These are phyloP conservation scores for Vitis labrusca DNA, from an alignment of 164 flowering plant genomes.

Conservation along the genomic window DNA sequence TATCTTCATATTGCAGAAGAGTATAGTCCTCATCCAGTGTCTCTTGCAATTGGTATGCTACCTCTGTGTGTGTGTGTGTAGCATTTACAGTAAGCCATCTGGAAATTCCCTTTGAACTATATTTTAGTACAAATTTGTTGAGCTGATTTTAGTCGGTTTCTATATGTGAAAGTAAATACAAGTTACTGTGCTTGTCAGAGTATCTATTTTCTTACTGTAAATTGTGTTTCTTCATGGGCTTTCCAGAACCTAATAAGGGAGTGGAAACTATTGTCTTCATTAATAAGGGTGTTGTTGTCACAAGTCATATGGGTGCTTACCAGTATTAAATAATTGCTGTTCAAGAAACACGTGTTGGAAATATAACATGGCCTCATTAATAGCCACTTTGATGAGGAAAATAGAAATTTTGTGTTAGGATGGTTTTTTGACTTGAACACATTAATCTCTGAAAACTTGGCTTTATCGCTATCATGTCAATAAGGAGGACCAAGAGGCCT, in stretches of 20 bases:
- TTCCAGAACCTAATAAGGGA: not conserved
- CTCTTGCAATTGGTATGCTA: conserved; percentile 68
- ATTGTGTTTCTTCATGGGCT: not conserved
- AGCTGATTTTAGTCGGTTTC: not conserved
- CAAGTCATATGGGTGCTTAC: not conserved
- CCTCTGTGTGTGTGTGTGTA: not conserved
- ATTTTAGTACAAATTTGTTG: not conserved
- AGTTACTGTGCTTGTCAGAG: not conserved
- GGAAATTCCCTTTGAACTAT: not conserved
- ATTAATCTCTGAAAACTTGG: not conserved
- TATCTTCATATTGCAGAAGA: conserved; percentile 54
- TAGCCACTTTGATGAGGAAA: not conserved
- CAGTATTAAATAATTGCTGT: not conserved
- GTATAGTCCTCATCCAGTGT: conserved; percentile 61
- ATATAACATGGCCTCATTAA: not conserved
- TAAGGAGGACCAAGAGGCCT: not conserved
- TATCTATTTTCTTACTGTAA: not conserved
- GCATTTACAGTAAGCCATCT: too few species aligned
- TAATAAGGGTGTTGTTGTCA: not conserved
- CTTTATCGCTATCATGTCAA: not conserved
- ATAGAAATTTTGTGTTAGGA: not conserved
- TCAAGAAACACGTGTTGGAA: not conserved
- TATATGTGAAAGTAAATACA: not conserved
- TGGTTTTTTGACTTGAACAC: not conserved
- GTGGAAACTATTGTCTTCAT: not conserved